phyloP scores from a whole-genome alignment of 1,284 basidiomycete genomes.

The Melampsora americana region DNA sequence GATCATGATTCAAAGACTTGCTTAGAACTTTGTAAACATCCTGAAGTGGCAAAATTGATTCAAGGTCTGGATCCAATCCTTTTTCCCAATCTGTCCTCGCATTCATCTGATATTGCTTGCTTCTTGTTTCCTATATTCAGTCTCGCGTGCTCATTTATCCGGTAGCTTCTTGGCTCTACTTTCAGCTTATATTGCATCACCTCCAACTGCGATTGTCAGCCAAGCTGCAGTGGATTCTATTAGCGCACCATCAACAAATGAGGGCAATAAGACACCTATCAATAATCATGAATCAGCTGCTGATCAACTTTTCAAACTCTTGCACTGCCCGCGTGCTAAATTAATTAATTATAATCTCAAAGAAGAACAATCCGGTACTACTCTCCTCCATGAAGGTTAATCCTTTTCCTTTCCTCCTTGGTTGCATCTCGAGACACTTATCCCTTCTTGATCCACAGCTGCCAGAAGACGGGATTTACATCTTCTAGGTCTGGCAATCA shows the following conservation, averaged over 20 bases:
- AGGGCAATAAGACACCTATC: conserved; percentile 31
- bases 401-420: not conserved
- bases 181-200: conserved; percentile 52
- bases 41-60: conserved; percentile 66
- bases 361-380: conserved; percentile 70
- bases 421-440: not conserved
- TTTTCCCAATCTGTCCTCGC: not conserved
- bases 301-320: conserved; percentile 47
- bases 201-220: conserved; percentile 27
- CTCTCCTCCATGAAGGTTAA: conserved; percentile 70
- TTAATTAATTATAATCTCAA: conserved; percentile 58
- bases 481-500: conserved; percentile 76
- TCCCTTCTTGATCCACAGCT: conserved; percentile 56
- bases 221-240: conserved; percentile 14
- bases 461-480: conserved; percentile 74
- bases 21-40: conserved; percentile 67
- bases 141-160: conserved; percentile 74
- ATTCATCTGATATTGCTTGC: conserved; percentile 19
- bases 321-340: conserved; percentile 49
- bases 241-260: conserved; percentile 39
- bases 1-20: conserved; percentile 71
- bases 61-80: conserved; percentile 61
- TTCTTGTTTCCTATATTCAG: conserved; percentile 57
- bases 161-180: conserved; percentile 72
- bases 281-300: conserved; percentile 47